phyloP scores from a whole-genome alignment of 345 rosid species.

The Nephelium lappaceum region DNA sequence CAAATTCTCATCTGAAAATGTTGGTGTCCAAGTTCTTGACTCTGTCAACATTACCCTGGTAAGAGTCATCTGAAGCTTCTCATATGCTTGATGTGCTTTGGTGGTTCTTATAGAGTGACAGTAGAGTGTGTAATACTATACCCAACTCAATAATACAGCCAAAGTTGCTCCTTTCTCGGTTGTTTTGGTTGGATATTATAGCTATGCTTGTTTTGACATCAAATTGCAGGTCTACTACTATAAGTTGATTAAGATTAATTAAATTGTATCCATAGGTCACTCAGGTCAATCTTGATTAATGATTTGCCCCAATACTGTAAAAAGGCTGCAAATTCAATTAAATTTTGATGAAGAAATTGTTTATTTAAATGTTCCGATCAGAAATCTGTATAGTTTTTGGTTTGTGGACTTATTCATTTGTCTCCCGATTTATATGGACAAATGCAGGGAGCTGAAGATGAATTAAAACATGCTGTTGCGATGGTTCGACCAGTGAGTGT shows the following conservation, averaged over 20 bases:
- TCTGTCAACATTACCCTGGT: conserved; percentile 94
- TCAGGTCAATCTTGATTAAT: neutral
- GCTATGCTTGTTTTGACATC: neutral
- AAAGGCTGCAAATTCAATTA: neutral
- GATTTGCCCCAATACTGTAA: neutral
- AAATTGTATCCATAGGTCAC: neutral
- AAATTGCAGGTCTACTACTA: neutral
- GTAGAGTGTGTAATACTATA: neutral
- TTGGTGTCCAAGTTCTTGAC: conserved; percentile 66
- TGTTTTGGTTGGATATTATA: neutral
- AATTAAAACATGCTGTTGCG: conserved; percentile 91
- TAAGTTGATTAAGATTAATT: neutral
- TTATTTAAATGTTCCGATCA: neutral
- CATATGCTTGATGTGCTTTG: neutral
- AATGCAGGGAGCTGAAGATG: conserved; percentile 88
- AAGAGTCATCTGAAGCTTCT: conserved; percentile 18
- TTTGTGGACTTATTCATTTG: neutral
- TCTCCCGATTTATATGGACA: conserved; percentile 6
- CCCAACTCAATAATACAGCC: neutral
- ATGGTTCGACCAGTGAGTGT: conserved; percentile 85
- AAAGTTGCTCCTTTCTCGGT: neutral
- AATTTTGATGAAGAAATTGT: neutral
- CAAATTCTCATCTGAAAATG: conserved; percentile 75
- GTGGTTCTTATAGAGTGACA: neutral
- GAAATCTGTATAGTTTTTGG: neutral